Base-by-base conservation (phyloP, 371 early-diverging fungal species). In the Mucor sp. region DNA sequence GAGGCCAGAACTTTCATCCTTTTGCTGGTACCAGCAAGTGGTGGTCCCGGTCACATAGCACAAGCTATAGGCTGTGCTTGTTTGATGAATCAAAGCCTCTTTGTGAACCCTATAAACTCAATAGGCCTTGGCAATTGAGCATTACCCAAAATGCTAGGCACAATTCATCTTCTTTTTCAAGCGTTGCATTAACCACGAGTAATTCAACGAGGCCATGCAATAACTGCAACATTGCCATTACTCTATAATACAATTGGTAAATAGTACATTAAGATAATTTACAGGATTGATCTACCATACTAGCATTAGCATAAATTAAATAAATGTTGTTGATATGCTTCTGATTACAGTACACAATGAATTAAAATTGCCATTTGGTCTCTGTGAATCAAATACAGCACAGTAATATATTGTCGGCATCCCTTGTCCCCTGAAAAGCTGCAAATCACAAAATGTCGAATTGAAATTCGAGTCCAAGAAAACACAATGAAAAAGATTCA, bases 1-100 rank as follows among this genome's bases (percentile, higher is more conserved):
- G 48, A 8, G 11, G 27, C 63, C 25, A 63, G 62, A 62, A 25
- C 17, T 58, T 44, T 39, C 60, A 27, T 30, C n/a, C 35, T 63
- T 56, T 44, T 27, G 37, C 11, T n/a, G 23, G 48, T 15, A 33
- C n/a, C n/a, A n/a, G n/a, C n/a, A n/a, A 44, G 50, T 41, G 41
- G 15, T 53, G 12, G 27, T 53, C 27, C 53, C 53, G 27, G 53
- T 53, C 53, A 53, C 53, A 53, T 53, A 27, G 27, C 53, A 53
- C 53, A 53, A 47, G 19, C 61, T 23, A n/a, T n/a, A 50, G 47
- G 48, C 50, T 50, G 33, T 27, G n/a, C 30, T 57, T 57, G 30
- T 33, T 28, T 47, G 47, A 21, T 12, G 25, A 17, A 3, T 30
- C 12, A 25, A 53, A 5, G 14, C 27, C 53, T 25, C 27, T 3